Conservation (phyloP, 2,329 filamentous ascomycete species). For the Colletotrichum sansevieriae region DNA sequence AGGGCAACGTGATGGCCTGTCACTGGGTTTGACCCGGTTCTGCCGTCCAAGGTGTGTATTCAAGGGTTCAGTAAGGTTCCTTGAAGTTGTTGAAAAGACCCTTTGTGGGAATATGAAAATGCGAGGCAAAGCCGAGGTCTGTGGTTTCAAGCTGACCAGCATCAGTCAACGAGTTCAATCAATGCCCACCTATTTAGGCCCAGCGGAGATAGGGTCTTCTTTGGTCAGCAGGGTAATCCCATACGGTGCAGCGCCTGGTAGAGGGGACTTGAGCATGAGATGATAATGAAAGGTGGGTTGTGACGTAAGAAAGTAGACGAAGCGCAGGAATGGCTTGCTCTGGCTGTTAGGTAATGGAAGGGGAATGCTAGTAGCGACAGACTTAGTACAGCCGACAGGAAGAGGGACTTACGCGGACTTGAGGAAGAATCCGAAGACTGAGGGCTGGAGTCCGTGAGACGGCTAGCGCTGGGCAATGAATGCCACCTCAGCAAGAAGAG, state of each 20-base stretch:
- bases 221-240: conserved; percentile 39
- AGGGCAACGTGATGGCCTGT: neutral
- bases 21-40: neutral
- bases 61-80: conserved; percentile 11
- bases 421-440: conserved; percentile 4
- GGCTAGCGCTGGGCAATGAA: conserved; percentile 20
- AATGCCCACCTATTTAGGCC: conserved; percentile 16
- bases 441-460: conserved; percentile 10
- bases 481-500: conserved; percentile 5
- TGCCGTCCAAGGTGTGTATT: conserved; percentile 7
- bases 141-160: conserved; percentile 39
- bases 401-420: conserved; percentile 21
- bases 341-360: neutral
- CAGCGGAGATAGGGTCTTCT: conserved; percentile 18
- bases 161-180: conserved; percentile 36
- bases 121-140: conserved; percentile 34
- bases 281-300: conserved; percentile 20
- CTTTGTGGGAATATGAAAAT: conserved; percentile 20
- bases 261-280: conserved; percentile 2
- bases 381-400: neutral
- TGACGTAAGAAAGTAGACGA: neutral
- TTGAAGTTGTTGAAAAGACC: conserved; percentile 5
- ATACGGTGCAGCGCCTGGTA: neutral
- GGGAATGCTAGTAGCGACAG: neutral
- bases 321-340: neutral